These are phyloP conservation scores for Phytopythium kandeliae DNA, from an alignment of 352 stramenopile species.

Conservation along the genomic window DNA sequence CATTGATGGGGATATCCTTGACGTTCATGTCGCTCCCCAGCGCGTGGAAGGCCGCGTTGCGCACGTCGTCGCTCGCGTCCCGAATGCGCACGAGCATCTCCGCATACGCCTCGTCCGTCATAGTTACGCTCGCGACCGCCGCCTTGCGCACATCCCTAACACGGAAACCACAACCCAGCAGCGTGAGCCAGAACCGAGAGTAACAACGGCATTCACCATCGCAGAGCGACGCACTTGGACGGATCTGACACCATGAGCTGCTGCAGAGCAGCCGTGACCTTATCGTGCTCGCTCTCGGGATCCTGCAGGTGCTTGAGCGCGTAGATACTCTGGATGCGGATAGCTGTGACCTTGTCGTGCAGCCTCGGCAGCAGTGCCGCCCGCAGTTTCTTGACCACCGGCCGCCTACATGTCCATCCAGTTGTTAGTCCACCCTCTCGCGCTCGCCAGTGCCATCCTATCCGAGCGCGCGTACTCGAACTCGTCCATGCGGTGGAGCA, in stretches of 20 bases:
- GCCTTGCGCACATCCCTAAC: conserved; percentile 63
- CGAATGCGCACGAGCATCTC: conserved; percentile 74
- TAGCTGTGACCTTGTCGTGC: conserved; percentile 52
- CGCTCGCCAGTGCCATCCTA: no score
- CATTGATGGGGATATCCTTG: conserved; percentile 51
- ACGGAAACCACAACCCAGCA: no score
- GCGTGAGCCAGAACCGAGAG: not conserved
- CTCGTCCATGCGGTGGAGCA: conserved; percentile 42
- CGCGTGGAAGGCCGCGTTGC: conserved; percentile 46
- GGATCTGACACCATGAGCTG: conserved; percentile 65
- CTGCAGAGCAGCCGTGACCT: conserved; percentile 37
- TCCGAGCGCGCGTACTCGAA: conserved; percentile 56
- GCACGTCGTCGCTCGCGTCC: conserved; percentile 64
- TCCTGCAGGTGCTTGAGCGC: conserved; percentile 59
- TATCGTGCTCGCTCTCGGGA: conserved; percentile 27
- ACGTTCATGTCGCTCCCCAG: conserved; percentile 38
- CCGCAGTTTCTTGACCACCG: conserved; percentile 27
- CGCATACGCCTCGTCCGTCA: conserved; percentile 34
- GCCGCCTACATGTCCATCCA: conserved; percentile 20
- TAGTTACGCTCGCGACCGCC: conserved; percentile 41
- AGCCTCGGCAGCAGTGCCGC: conserved; percentile 41
- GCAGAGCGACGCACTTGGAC: conserved; percentile 40
- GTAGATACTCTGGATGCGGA: conserved; percentile 58
- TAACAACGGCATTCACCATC: no score
- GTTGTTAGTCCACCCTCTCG: no score